Base-by-base conservation (phyloP, 176 grass and related monocot genomes). In the Canna indica region DNA sequence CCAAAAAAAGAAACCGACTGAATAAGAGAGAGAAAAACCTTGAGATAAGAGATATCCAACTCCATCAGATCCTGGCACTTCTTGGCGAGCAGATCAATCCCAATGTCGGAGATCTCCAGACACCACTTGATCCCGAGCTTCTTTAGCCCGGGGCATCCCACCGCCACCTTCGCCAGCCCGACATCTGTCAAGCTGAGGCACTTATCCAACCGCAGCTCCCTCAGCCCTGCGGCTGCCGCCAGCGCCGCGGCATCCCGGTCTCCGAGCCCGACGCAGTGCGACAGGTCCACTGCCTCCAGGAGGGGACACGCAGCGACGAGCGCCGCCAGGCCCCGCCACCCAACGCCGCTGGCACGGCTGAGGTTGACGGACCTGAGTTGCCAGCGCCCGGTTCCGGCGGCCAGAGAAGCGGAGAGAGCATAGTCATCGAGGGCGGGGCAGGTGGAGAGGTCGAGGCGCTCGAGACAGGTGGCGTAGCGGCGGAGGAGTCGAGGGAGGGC, bases 61-160 rank as follows among this genome's bases (percentile, higher is more conserved):
- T 75, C 76, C 41, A 71, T 83, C 14, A 99, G 80, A 5, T 99
- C 78, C 0, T 31, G 90, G 80, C 94, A 99, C 64, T 99, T 99
- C 42, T 99, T 99, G 4, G 76, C 75, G 35, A 99, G 94, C 57
- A 99, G 85, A 74, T 99, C 89, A 54, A 99, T 78, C 0, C 94
- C 89, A 5, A 99, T 92, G 76, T 99, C 94, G 0, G 89, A 92
- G 84, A 93, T 93, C 80, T 99, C 89, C 39, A 71, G 80, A 67
- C 94, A 99, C 94, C 94, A 99, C 69, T 99, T 99, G 58, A 99
- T 71, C 18, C 86, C 75, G 13, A 99, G 89, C 80, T 47, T 84
- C 80, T 93, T 80, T 42, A 99, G 72, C 64, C 7, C 79, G 36
- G 85, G 78, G 83, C 94, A 93, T 0, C 84, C 94, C 0, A 93